Conservation (phyloP, 2,329 filamentous ascomycete species). For the Incumbomyces delicatus region DNA sequence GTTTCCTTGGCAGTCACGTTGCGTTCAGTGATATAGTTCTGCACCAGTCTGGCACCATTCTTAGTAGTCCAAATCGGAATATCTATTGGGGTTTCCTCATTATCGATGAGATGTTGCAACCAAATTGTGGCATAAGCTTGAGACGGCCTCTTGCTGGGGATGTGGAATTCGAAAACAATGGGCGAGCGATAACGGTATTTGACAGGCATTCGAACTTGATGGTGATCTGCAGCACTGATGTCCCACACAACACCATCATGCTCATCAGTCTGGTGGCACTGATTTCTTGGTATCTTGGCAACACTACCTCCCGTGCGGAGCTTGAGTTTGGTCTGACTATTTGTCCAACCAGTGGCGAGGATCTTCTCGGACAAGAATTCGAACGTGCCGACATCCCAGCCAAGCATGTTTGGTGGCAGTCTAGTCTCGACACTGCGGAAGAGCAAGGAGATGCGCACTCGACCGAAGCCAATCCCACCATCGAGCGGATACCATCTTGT, state of each 20-base stretch:
- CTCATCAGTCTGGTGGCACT: conserved; percentile 51
- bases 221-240: conserved; percentile 41
- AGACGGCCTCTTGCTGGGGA: conserved; percentile 56
- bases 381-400: conserved; percentile 93
- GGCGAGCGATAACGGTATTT: conserved; percentile 85
- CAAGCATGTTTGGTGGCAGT: conserved; percentile 73
- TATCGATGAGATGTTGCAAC: conserved; percentile 76
- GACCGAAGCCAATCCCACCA: conserved; percentile 84
- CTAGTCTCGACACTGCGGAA: conserved; percentile 84
- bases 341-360: conserved; percentile 48
- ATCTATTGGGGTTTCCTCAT: conserved; percentile 65
- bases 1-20: conserved; percentile 54
- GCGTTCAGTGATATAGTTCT: conserved; percentile 82
- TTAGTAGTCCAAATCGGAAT: conserved; percentile 86
- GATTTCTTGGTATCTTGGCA: conserved; percentile 55
- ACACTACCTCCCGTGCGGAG: conserved; percentile 77
- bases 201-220: conserved; percentile 67
- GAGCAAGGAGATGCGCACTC: conserved; percentile 75
- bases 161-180: conserved; percentile 77
- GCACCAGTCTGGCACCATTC: conserved; percentile 64
- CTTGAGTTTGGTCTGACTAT: conserved; percentile 56
- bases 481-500: conserved; percentile 95
- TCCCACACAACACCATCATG: conserved; percentile 54
- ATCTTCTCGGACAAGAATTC: conserved; percentile 70
- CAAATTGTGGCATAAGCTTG: conserved; percentile 73